Percentiles rank a stretch among this genome's conserved stretches.
phyloP scores from a whole-genome alignment of 805 yeast genomes.

The Suhomyces emberorum region DNA sequence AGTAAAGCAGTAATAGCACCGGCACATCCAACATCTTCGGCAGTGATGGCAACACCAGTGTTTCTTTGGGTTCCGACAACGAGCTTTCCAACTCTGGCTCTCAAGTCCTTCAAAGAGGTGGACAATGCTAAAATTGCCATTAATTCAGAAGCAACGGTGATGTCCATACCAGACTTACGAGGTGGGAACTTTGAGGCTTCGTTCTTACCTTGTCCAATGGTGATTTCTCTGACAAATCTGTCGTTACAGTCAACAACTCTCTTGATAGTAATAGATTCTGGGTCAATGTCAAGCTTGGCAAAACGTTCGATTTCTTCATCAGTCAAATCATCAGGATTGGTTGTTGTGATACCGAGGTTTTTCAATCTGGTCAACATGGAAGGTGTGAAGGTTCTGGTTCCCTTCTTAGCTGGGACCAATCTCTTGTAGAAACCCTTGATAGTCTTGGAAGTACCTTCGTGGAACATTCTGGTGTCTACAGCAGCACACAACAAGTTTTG shows the following conservation, averaged over 20 bases:
- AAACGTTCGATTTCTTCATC: constrained; percentile 62
- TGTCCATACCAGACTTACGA: constrained; percentile 76
- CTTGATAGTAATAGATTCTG: constrained; percentile 76
- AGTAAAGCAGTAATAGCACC: constrained; percentile 81
- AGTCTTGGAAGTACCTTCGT: constrained; percentile 67
- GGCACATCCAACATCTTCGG: constrained; percentile 82
- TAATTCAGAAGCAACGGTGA: constrained; percentile 80
- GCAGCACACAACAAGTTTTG: constrained; percentile 82
- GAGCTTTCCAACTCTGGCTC: constrained; percentile 71
- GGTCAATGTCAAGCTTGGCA: constrained; percentile 72
- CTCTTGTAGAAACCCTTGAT: constrained; percentile 74
- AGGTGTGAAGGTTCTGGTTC: constrained; percentile 61
- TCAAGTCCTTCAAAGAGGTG: constrained; percentile 64
- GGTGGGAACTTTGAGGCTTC: constrained; percentile 62
- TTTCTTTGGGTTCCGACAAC: constrained; percentile 67
- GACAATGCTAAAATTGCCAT: constrained; percentile 83
- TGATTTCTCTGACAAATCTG: constrained; percentile 72
- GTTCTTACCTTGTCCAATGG: constrained; percentile 78
- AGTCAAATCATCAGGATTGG: constrained; percentile 70
- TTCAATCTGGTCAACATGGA: constrained; percentile 65
- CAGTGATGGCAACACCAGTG: constrained; percentile 70
- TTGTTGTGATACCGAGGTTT: constrained; percentile 66
- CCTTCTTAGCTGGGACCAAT: constrained; percentile 72
- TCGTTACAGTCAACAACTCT: constrained; percentile 85
- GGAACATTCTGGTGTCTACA: constrained; percentile 82